These are phyloP conservation scores for Colletotrichum liaoningense DNA, from an alignment of 2,329 filamentous ascomycete species.

Conservation along the genomic window DNA sequence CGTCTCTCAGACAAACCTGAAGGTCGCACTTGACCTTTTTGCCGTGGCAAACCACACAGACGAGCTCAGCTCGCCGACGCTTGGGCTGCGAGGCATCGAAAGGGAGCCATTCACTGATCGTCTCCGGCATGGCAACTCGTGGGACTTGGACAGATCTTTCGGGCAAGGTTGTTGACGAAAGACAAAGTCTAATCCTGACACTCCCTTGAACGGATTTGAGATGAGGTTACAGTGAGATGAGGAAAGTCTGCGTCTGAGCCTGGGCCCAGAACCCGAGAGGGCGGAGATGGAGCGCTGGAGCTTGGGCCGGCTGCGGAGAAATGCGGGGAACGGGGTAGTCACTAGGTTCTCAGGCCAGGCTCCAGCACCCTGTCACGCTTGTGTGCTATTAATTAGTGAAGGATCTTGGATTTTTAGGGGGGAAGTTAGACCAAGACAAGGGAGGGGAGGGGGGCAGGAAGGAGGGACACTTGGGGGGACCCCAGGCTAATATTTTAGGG, in stretches of 20 bases:
- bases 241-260: background rate
- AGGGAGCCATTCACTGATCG: conserved; percentile 46
- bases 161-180: background rate
- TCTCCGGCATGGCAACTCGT: conserved; percentile 41
- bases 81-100: conserved; percentile 45
- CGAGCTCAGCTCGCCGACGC: conserved; percentile 45
- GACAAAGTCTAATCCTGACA: background rate
- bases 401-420: background rate
- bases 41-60: conserved; percentile 46
- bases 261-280: background rate
- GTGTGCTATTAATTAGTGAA: no score
- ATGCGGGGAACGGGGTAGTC: background rate
- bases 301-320: background rate
- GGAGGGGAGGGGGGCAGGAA: background rate
- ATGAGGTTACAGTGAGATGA: background rate
- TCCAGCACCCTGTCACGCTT: no score
- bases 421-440: background rate
- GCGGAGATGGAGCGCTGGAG: background rate
- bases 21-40: conserved; percentile 51
- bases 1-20: conserved; percentile 37
- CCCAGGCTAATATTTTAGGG: no score
- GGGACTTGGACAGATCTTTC: background rate
- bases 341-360: no score
- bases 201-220: background rate
- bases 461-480: no score